Evolutionary conservation across 164 flowering plant species (phyloP), one percentile per base, ranked within the genome.

Genomic region (Aristolochia fimbriata): DNA sequence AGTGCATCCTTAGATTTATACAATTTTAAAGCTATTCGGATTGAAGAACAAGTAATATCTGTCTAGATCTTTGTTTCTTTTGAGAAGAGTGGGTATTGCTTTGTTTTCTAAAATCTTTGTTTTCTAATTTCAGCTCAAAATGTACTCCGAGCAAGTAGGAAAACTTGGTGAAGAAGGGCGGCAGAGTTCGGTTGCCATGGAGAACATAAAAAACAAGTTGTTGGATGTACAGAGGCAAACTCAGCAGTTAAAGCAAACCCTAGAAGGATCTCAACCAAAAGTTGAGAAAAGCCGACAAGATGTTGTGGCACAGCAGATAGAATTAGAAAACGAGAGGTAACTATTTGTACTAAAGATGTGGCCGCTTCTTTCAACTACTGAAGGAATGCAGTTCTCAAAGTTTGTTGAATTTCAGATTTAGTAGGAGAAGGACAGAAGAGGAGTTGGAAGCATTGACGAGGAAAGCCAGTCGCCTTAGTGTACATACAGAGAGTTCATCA

Each of bases 11-110:
- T 80, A 54, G 78, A 78, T 59, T 73, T 81, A 47, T 81, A 63
- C 64, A 70, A 74, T 13, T 48, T 68, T 52, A 84, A 80, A 78
- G 85, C 80, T 68, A 69, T 72, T 12, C 80, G 79, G 68, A 71
- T 94, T 61, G 88, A 80, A 63, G 91, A 94, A 52, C 97, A 94
- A 90, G 99, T 94, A 73, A n/a, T 16, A 52, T 41, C 21, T 47
- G 23, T 59, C 52, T 37, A 41, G 2, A 9, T 23, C 19, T 41
- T 37, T 15, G 16, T 53, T 9, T 10, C 17, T 23, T 22, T 15
- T 7, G 10, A 22, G 15, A 17, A 47, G 37, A 53, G 57, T 55
- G 12, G 16, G 16, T 43, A 37, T 10, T 47, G 47, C 33, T 37
- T 37, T 16, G 49, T 53, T 59, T 55, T 50, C 3, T 25, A 20